phyloP scores from a whole-genome alignment of 331 rosid species.

The Arachis monticola region DNA sequence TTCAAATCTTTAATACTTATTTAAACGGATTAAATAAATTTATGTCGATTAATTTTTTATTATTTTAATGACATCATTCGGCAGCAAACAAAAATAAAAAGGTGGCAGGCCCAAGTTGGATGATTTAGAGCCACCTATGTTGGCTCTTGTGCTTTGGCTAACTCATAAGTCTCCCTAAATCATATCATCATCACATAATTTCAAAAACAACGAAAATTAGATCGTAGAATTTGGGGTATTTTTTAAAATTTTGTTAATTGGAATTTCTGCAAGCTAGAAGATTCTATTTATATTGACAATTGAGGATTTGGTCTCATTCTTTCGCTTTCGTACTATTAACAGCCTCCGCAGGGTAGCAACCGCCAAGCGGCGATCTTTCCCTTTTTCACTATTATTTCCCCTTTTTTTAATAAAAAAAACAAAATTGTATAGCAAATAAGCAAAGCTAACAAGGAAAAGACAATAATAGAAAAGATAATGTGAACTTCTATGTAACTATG shows the following conservation, averaged over 20 bases:
- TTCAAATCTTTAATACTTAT: too few relatives aligned
- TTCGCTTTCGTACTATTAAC: constrained; percentile 42
- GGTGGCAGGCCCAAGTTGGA: constrained; percentile 3
- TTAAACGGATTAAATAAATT: too few relatives aligned
- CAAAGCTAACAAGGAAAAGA: too few relatives aligned
- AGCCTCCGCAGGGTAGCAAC: not conserved
- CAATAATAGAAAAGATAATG: too few relatives aligned
- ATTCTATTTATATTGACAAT: constrained; percentile 20
- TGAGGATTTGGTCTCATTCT: constrained; percentile 28
- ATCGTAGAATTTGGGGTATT: not conserved
- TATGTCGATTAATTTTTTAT: too few relatives aligned
- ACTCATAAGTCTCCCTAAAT: constrained; percentile 10
- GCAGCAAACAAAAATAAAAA: not conserved
- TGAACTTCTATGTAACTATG: too few relatives aligned
- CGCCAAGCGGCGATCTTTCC: constrained; percentile 28
- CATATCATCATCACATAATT: not conserved
- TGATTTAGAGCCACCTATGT: not conserved
- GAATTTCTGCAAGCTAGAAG: constrained; percentile 23
- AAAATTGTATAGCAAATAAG: too few relatives aligned
- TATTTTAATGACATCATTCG: not conserved
- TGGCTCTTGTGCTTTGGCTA: not conserved
- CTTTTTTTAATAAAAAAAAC: not conserved
- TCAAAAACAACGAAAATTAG: not conserved
- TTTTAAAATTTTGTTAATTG: not conserved
- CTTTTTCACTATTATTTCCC: not conserved